Conservation (phyloP, 2,329 filamentous ascomycete genomes). For the Neurospora crassa region DNA sequence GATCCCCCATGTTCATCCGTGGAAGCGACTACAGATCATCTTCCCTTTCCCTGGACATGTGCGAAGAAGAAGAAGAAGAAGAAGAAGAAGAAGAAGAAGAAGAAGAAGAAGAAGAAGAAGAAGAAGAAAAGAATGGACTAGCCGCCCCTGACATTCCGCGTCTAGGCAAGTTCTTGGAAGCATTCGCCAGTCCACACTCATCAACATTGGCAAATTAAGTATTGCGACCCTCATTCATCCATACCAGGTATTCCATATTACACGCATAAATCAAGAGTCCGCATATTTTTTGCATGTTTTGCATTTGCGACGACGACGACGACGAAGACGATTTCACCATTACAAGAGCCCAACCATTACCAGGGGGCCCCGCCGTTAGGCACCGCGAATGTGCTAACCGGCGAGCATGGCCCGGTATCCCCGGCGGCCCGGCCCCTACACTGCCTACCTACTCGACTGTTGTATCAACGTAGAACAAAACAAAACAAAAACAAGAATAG, state of each 20-base stretch:
- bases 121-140: background rate
- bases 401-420: background rate
- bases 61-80: too few species aligned
- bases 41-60: background rate
- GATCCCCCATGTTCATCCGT: background rate
- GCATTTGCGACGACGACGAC: background rate
- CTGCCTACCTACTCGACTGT: background rate
- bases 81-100: too few species aligned
- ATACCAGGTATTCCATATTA: background rate
- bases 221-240: background rate
- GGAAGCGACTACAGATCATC: background rate
- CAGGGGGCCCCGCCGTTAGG: background rate
- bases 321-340: background rate
- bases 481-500: background rate
- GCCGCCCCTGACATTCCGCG: background rate
- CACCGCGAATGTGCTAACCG: background rate
- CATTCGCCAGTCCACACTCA: background rate
- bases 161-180: background rate
- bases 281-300: background rate
- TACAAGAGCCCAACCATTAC: background rate
- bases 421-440: background rate
- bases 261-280: background rate
- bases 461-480: background rate
- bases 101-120: too few species aligned
- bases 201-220: background rate